phyloP scores from a whole-genome alignment of 2,329 filamentous ascomycete genomes.

The Thelonectria discophora region DNA sequence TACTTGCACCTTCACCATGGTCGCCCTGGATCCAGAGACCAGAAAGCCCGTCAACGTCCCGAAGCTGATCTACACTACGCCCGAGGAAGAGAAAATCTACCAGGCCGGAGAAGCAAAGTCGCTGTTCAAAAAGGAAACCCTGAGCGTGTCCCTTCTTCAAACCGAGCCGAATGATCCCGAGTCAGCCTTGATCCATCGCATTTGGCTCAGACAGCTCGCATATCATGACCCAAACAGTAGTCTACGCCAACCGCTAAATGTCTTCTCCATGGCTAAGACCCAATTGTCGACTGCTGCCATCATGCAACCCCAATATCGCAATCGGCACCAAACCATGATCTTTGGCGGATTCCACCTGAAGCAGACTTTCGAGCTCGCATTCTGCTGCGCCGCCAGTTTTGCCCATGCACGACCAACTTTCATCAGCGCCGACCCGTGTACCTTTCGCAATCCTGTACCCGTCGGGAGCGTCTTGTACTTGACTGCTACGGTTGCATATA shows the following conservation, averaged over 20 bases:
- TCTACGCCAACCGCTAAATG: slow-evolving; percentile 40
- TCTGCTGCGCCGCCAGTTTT: slow-evolving; percentile 45
- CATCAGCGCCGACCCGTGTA: slow-evolving; percentile 44
- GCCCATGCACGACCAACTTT: slow-evolving; percentile 45
- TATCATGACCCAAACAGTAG: slow-evolving; percentile 42
- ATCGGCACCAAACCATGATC: slow-evolving; percentile 45
- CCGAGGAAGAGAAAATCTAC: slow-evolving; percentile 42
- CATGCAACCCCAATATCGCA: slow-evolving; percentile 45
- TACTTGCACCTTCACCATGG: slow-evolving; percentile 51
- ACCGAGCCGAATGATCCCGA: slow-evolving; percentile 42
- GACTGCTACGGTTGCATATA: slow-evolving; percentile 43
- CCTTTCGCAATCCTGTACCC: slow-evolving; percentile 44
- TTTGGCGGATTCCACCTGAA: slow-evolving; percentile 46
- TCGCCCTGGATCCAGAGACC: slow-evolving; percentile 41
- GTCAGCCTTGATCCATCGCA: slow-evolving; percentile 43
- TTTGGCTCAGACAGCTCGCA: slow-evolving; percentile 43
- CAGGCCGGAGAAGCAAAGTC: slow-evolving; percentile 42
- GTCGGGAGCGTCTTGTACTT: slow-evolving; percentile 44
- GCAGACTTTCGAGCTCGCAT: slow-evolving; percentile 45
- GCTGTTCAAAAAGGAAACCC: slow-evolving; percentile 37
- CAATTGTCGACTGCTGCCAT: slow-evolving; percentile 42
- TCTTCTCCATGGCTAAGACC: slow-evolving; percentile 42
- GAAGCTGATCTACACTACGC: slow-evolving; percentile 37
- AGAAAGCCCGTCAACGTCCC: slow-evolving; percentile 42
- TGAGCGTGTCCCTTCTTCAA: slow-evolving; percentile 39